Evolutionary conservation across 306 rosid genomes (phyloP), one percentile per base, ranked within the genome.

Genomic region (Cercis canadensis): DNA sequence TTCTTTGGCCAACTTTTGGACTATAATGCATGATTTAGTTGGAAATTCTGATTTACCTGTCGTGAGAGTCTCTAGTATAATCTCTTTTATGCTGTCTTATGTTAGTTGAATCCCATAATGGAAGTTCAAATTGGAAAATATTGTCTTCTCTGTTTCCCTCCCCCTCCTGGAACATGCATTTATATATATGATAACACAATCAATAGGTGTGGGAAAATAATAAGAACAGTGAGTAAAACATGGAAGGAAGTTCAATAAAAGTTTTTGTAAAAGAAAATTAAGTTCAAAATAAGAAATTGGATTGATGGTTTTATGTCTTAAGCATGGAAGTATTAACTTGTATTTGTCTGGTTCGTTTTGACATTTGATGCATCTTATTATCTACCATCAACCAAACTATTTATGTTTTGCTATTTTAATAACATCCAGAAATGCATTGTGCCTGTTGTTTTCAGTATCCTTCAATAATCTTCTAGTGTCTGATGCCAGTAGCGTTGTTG

Each of bases 251-350:
- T 1, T 24, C 1, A 3, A 24, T 24, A 3, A 3, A 24, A 24
- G 29, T 1, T 24, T 24, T 24, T 24, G 29, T 39, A 39, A 39
- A 13, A 43, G n/a, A 43, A 43, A 43, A 14, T 2, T 43, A 11
- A 43, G 12, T 8, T 15, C 10, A 7, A 2, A 1, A 15, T 59
- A 4, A n/a, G n/a, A 21, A 18, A 36, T 59, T 37, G 16, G 10
- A 32, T 33, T 54, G 10, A 0, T 66, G 36, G 12, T 61, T 76
- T 44, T 62, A 29, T n/a, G n/a, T 71, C 39, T 29, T 57, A 21
- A 39, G 44, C 24, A 3, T 29, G 7, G 31, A 1, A 61, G 8
- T 65, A 13, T 10, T 39, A 14, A 14, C 16, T 5, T 58, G 14
- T 10, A 12, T 59, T 15, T 60, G 21, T 13, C 8, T 54, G 39